Base-by-base conservation (phyloP, 2,329 filamentous ascomycete species). In the Canariomyces notabilis region DNA sequence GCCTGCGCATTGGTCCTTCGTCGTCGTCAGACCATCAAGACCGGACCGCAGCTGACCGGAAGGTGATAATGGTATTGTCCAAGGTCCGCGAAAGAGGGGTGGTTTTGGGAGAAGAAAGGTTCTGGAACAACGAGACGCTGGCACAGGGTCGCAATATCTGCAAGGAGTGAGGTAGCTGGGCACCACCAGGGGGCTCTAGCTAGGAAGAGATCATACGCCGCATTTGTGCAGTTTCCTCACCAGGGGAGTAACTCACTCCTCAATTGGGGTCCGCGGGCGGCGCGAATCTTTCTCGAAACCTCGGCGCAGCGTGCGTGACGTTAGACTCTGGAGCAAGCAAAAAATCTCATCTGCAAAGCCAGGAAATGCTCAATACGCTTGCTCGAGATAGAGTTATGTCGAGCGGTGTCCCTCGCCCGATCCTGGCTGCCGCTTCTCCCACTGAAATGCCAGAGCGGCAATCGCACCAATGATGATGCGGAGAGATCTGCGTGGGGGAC, bases 1-100 rank as follows among this genome's bases (percentile, higher is more conserved):
- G 33, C 46, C 21, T 51, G 42, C 22, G 42, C 49, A 51, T 51
- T 44, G 44, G 46, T 45, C 20, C 43, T 26, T 31, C 32, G 47
- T 36, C 38, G 35, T 46, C 43, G 50, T 38, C 35, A 52, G 42
- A 46, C 45, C 50, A 44, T 50, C 45, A 37, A 47, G 16, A 34
- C 15, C 29, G n/a, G 14, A 15, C 38, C 7, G 31, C 5, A 8
- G 11, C 22, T 19, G 21, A 36, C 37, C 21, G 5, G 15, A 38
- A 32, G 22, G 31, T 6, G 23, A 26, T 26, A 12, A 22, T 19
- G 23, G 20, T 7, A 12, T 15, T 29, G n/a, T 16, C 33, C n/a
- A n/a, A 11, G 37, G 19, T n/a, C 5, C 11, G 39, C 42, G 20
- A 16, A 34, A 38, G 33, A 42, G 37, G 31, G 40, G 31, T 20